Conservation (phyloP, 306 rosid species). For the Sophora flavescens region DNA sequence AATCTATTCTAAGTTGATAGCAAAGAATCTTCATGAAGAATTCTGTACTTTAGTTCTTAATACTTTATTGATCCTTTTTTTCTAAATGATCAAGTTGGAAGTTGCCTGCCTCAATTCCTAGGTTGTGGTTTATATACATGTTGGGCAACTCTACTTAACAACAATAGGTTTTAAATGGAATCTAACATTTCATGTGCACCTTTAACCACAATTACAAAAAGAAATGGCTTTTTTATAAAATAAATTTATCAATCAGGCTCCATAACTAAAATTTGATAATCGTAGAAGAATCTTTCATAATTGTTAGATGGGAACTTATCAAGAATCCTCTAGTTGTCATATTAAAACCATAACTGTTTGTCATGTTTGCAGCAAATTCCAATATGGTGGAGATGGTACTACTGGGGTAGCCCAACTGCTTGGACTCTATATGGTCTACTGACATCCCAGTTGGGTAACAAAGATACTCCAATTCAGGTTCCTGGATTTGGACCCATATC, state of each 20-base stretch:
- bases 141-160: too few species aligned
- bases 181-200: background rate
- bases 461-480: conserved; percentile 36
- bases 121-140: too few species aligned
- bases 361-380: conserved; percentile 62
- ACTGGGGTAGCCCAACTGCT: conserved; percentile 65
- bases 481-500: conserved; percentile 47
- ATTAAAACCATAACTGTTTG: conserved; percentile 12
- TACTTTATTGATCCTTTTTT: background rate
- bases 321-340: background rate
- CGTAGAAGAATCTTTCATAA: background rate
- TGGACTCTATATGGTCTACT: conserved; percentile 65
- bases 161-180: too few species aligned
- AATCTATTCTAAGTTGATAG: background rate
- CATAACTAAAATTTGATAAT: background rate
- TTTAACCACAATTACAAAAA: background rate
- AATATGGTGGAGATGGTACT: conserved; percentile 74
- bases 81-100: too few species aligned
- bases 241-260: background rate
- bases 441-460: conserved; percentile 69
- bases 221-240: background rate
- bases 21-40: conserved; percentile 2
- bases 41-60: background rate
- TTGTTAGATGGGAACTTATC: background rate
- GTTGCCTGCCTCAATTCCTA: too few species aligned